Conservation (phyloP, 106 monocot genomes). For the Xerophyta viscosa region DNA sequence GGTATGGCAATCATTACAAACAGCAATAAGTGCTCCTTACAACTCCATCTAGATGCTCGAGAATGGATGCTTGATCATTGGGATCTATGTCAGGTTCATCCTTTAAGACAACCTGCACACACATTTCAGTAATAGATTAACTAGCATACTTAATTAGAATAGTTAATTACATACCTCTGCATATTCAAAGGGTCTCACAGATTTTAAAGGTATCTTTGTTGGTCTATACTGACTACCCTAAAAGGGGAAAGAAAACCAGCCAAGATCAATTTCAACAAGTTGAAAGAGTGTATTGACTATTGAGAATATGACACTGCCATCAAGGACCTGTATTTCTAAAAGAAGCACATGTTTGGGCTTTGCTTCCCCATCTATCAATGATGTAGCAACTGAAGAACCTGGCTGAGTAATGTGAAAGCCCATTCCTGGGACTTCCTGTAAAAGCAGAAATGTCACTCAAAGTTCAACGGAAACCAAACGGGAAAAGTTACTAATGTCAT, state of each 20-base stretch:
- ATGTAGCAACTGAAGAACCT: constrained; percentile 99
- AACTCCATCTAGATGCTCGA: constrained; percentile 91
- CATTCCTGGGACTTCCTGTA: constrained; percentile 96
- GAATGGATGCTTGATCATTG: constrained; percentile 87
- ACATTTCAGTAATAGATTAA: too few relatives aligned
- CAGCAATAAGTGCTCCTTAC: constrained; percentile 37
- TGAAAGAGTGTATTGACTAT: not conserved
- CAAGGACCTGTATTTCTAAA: constrained; percentile 91
- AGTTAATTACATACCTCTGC: too few relatives aligned
- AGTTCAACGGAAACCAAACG: not conserved
- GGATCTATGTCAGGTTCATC: constrained; percentile 89
- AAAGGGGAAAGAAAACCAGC: constrained; percentile 9
- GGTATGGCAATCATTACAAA: too few relatives aligned
- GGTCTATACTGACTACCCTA: constrained; percentile 95
- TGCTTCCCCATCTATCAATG: constrained; percentile 96
- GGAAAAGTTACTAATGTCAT: too few relatives aligned
- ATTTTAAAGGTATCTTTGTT: constrained; percentile 90
- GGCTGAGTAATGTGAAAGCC: constrained; percentile 98
- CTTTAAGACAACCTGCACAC: constrained; percentile 83
- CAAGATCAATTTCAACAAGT: constrained; percentile 2
- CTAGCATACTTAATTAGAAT: too few relatives aligned
- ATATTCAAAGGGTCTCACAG: constrained; percentile 96
- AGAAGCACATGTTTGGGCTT: constrained; percentile 92
- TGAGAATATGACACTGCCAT: not conserved
- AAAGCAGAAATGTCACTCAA: too few relatives aligned